These are phyloP conservation scores for Vigna nakashimae DNA, from an alignment of 306 rosid species.

Conservation along the genomic window DNA sequence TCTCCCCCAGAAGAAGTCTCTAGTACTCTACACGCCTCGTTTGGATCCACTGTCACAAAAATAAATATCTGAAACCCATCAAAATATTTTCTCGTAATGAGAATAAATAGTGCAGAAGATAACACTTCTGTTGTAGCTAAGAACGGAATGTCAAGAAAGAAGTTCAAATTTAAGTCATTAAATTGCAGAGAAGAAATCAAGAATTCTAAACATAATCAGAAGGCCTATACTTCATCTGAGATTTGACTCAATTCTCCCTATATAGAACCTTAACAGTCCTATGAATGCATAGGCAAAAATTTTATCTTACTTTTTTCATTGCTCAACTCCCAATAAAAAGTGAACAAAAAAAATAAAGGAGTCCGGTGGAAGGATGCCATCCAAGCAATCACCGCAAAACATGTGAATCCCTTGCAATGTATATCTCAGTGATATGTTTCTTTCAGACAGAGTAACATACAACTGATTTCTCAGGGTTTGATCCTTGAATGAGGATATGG, in stretches of 20 bases:
- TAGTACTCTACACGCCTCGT: conserved; percentile 55
- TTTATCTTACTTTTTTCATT: neutral
- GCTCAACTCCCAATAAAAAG: neutral
- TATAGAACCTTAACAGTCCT: conserved; percentile 12
- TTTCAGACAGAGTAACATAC: neutral
- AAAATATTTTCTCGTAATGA: conserved; percentile 27
- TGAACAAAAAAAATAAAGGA: neutral
- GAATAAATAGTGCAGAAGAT: conserved; percentile 21
- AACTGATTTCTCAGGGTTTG: neutral
- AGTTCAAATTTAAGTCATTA: conserved; percentile 4
- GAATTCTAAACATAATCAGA: conserved; percentile 1
- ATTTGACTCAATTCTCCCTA: conserved; percentile 12
- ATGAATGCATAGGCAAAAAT: conserved; percentile 18
- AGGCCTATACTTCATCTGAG: conserved; percentile 3
- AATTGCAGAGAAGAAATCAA: conserved; percentile 23
- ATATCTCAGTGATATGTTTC: neutral
- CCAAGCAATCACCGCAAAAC: neutral
- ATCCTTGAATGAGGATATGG: neutral
- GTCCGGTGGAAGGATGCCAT: neutral
- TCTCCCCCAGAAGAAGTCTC: conserved; percentile 58
- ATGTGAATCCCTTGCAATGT: neutral
- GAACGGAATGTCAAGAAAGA: conserved; percentile 7
- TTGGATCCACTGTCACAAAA: conserved; percentile 69
- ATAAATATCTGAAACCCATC: conserved; percentile 42
- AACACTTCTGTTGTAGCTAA: neutral